phyloP scores from a whole-genome alignment of 2,329 filamentous ascomycete species.

The Ophiostoma sp. region DNA sequence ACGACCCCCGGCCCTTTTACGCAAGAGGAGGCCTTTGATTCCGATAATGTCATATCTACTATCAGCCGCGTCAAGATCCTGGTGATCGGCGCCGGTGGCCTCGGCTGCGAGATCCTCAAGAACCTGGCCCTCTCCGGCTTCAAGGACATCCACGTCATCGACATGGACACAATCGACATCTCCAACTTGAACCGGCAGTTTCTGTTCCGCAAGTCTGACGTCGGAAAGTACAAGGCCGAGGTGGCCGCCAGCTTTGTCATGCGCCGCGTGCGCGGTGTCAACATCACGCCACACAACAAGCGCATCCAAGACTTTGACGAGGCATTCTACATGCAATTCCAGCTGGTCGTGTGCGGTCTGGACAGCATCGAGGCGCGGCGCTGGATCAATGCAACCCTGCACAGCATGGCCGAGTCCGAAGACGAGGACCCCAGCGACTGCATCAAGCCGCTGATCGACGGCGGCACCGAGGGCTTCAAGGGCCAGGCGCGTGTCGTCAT shows the following conservation, averaged over 20 bases:
- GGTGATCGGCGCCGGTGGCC: constrained; percentile 77
- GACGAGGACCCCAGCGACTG: constrained; percentile 70
- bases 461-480: constrained; percentile 96
- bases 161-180: constrained; percentile 99
- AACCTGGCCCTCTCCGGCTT: constrained; percentile 93
- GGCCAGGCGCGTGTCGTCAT: constrained; percentile 90
- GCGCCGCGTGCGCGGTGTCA: constrained; percentile 80
- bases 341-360: constrained; percentile 84
- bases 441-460: constrained; percentile 90
- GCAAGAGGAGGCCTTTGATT: constrained; percentile 47
- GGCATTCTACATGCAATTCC: constrained; percentile 95
- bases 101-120: constrained; percentile 96
- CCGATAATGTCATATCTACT: constrained; percentile 48
- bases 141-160: constrained; percentile 95
- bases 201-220: constrained; percentile 84
- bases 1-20: constrained; percentile 74
- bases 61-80: constrained; percentile 70
- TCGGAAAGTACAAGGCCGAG: constrained; percentile 89
- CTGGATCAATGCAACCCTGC: constrained; percentile 94
- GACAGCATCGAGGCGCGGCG: constrained; percentile 96
- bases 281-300: constrained; percentile 88
- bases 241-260: constrained; percentile 90
- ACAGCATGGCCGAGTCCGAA: constrained; percentile 70
- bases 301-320: constrained; percentile 97
- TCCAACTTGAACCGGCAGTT: constrained; percentile 98